Evolutionary conservation across 106 monocot species (phyloP), one percentile per base, ranked within the genome.

Genomic region (Acorus gramineus): DNA sequence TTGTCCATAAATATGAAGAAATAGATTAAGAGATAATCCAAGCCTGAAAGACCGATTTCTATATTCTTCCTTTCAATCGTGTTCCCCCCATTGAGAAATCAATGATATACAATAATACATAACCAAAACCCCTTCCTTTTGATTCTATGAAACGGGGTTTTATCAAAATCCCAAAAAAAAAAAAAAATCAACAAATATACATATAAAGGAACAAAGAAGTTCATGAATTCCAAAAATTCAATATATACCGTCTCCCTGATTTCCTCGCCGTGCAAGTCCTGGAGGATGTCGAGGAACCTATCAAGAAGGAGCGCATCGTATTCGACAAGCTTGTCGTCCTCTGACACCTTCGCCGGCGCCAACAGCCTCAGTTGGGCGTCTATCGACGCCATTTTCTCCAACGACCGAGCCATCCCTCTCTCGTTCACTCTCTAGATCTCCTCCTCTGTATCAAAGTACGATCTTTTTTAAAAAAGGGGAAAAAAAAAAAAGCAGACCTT

Each of bases 241-340:
- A 44, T 14, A 50, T 14, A 8, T 83, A 96, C 96, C 83, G 87
- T 78, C 49, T 96, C 96, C 4, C 85, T 73, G 47, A 96, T 59
- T 28, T 70, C 74, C 44, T 76, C 78, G 28, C 96, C 96, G 53
- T 96, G 87, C 64, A 90, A 71, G 72, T 83, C 85, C 68, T 91
- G 87, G 44, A 96, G 82, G 28, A 96, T 91, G 47, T 96, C 96
- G 46, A 98, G 82, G 71, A 98, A 98, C 43, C 96, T 85, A 75
- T 98, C 91, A 55, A 91, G 53, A 53, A 98, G 96, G 7, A 91
- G 66, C 8, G 96, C 96, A 14, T 87, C 96, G 61, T 96, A 96
- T 72, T 96, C 96, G 14, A 96, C 87, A 28, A 96, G 79, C 76
- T 91, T 90, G 71, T 96, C 96, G 49, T 96, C 96, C 64, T 91